A percentile compares a stretch with the other conserved stretches of the same genome.
Conservation (phyloP, 2,329 filamentous ascomycete genomes). For the Lasiodiplodia gonubiensis region DNA sequence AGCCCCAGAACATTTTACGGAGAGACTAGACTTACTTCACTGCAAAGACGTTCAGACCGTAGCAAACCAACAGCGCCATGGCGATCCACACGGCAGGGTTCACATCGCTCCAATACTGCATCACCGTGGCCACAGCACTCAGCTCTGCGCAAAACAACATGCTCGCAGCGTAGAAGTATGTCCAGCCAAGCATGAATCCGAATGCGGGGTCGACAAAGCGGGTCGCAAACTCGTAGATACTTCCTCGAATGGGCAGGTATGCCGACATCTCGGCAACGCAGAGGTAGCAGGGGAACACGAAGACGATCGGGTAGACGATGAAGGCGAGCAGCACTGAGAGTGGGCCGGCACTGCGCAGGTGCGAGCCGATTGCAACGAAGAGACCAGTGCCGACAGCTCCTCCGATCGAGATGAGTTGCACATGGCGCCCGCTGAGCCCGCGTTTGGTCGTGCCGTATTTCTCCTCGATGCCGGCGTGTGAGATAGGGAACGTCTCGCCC, state of each 20-base stretch:
- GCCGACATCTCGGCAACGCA: conserved; percentile 37
- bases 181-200: conserved; percentile 26
- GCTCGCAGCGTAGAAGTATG: conserved; percentile 20
- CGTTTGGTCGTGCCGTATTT: conserved; percentile 26
- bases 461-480: conserved; percentile 4
- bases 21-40: conserved; percentile 15
- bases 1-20: conserved; percentile 55
- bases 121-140: conserved; percentile 44
- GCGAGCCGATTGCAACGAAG: conserved; percentile 24
- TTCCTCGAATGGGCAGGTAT: conserved; percentile 61
- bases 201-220: conserved; percentile 47
- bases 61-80: conserved; percentile 22
- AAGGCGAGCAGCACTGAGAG: conserved; percentile 31
- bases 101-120: conserved; percentile 49
- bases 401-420: conserved; percentile 26
- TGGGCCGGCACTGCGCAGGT: conserved; percentile 35
- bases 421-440: conserved; percentile 20
- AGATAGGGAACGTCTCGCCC: conserved; percentile 10
- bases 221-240: conserved; percentile 84
- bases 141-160: conserved; percentile 46
- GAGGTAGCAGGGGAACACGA: conserved; percentile 28
- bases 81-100: conserved; percentile 27
- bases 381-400: conserved; percentile 23
- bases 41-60: conserved; percentile 24
- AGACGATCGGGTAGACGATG: conserved; percentile 37